Conservation (phyloP, 176 grass and related monocot species). For the Musa acuminata region DNA sequence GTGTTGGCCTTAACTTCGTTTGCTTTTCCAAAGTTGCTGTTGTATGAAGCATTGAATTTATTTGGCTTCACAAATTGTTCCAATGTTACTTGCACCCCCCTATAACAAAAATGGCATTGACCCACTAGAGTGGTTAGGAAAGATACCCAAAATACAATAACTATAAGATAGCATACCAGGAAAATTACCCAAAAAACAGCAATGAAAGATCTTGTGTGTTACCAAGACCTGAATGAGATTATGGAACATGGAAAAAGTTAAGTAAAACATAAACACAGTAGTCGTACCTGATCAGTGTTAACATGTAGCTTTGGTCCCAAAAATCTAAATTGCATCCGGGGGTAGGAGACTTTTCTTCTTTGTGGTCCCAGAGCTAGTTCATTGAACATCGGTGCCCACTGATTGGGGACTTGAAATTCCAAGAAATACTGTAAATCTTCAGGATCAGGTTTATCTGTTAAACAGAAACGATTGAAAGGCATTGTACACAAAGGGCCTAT, state of each 20-base stretch:
- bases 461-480: background rate
- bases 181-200: background rate
- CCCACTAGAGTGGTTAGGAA: background rate
- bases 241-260: too few relatives aligned
- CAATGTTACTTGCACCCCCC: background rate
- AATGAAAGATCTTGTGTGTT: background rate
- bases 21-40: too few relatives aligned
- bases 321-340: conserved; percentile 91
- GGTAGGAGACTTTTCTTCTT: conserved; percentile 75
- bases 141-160: background rate
- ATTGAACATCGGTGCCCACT: conserved; percentile 97
- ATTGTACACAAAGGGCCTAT: background rate
- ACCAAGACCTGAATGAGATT: background rate
- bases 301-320: conserved; percentile 84
- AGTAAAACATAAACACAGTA: background rate
- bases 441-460: conserved; percentile 86
- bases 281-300: conserved; percentile 76
- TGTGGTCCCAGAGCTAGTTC: conserved; percentile 87
- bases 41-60: too few relatives aligned
- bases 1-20: too few relatives aligned
- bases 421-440: conserved; percentile 84
- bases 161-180: background rate
- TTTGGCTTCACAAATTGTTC: background rate
- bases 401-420: conserved; percentile 97
- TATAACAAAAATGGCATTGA: background rate